Percentiles rank a stretch among this genome's conserved stretches.
These are phyloP conservation scores for Phoma herbarum DNA, from an alignment of 2,329 filamentous ascomycete genomes.

Conservation along the genomic window DNA sequence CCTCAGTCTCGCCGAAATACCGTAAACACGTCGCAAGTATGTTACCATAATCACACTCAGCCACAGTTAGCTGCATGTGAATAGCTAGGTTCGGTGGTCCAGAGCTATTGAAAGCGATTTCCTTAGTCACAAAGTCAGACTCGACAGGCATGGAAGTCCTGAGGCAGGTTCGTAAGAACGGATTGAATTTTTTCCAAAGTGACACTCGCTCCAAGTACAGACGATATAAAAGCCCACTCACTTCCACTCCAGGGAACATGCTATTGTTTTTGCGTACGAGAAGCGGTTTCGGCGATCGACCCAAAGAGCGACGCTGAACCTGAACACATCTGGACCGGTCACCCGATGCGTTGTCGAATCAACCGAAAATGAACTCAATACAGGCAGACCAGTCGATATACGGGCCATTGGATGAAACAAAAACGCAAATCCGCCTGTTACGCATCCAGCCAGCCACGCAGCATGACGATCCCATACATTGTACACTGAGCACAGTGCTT, in stretches of 20 bases:
- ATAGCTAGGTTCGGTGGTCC: background rate
- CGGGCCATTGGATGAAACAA: background rate
- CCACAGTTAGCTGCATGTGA: background rate
- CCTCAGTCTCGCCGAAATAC: background rate
- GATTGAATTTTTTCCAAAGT: background rate
- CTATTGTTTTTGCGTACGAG: background rate
- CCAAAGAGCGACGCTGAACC: no score
- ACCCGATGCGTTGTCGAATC: no score
- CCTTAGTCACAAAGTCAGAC: no score
- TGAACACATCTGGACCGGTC: no score
- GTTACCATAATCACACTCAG: background rate
- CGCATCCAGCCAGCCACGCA: background rate
- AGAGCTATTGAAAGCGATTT: background rate
- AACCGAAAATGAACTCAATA: background rate
- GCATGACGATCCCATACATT: background rate
- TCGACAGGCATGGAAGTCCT: background rate
- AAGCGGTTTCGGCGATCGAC: background rate
- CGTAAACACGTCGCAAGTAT: background rate
- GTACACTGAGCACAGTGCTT: background rate
- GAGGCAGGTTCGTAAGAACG: background rate
- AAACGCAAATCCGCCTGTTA: background rate
- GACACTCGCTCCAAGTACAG: background rate
- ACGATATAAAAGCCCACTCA: background rate
- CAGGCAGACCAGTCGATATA: background rate
- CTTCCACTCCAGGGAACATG: no score